Base-by-base conservation (phyloP, 192 early-diverging fungal genomes). In the Linnemannia exigua region DNA sequence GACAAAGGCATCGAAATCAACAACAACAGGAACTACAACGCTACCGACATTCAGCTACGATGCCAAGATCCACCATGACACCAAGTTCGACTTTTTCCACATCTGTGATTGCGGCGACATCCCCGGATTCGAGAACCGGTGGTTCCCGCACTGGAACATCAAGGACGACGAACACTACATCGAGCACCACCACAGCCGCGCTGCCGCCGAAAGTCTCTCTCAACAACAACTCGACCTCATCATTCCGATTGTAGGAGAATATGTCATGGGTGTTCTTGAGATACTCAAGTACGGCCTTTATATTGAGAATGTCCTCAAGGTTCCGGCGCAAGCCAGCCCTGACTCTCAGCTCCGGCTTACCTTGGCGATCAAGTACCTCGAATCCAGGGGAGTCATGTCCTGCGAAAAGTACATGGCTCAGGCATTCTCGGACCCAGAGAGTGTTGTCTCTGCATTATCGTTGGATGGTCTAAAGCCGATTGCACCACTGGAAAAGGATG, bases 191-290 rank as follows among this genome's bases (percentile, higher is more conserved):
- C 25, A 35, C 2, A 71, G 67, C 36, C 35, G 25, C 0, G 35
- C 19, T 15, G 58, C 58, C 25, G 58, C 58, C 2, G 58, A 63
- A 25, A 63, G 58, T 63, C 58, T 63, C 31, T 63, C 58, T 0
- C 58, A 63, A 33, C 58, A 63, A 11, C 58, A 63, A 15, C 22
- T 63, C 28, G 58, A 63, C 58, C 58, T 63, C 14, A 31, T 74
- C 15, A 50, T 79, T 28, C 38, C 63, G 3, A 50, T 28, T 28
- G 72, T 67, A 51, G 78, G 78, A 33, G 33, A 50, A 8, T 84
- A 77, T 67, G 50, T 78, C n/a, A 74, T 84, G 81, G 81, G 70
- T 14, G 63, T 78, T 37, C 70, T 84, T 19, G 81, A 84, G 38
- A 76, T 70, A n/a, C 54, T 74, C 50, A 74, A 78, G 46, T 78